A percentile compares a stretch with the other conserved stretches of the same genome.
Conservation (phyloP, 1,284 basidiomycete species). For the Trametes sp. region DNA sequence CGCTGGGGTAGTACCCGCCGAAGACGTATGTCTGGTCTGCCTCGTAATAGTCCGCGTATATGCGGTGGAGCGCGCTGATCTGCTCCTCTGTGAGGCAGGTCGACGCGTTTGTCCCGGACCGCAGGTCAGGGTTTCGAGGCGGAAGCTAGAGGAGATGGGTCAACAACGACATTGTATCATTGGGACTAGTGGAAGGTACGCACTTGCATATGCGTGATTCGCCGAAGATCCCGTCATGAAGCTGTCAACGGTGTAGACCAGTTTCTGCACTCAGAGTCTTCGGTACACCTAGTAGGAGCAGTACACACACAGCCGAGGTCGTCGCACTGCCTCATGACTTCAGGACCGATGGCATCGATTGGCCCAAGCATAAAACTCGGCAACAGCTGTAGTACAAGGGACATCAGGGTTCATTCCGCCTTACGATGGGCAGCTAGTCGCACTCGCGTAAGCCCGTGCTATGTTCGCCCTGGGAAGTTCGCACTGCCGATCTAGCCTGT, state of each 20-base stretch:
- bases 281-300: background rate
- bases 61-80: constrained; percentile 41
- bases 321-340: constrained; percentile 37
- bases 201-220: constrained; percentile 42
- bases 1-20: constrained; percentile 35
- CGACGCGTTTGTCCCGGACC: constrained; percentile 31
- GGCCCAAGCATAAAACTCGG: constrained; percentile 21
- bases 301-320: constrained; percentile 35
- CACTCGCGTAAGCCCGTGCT: too few species aligned
- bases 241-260: background rate
- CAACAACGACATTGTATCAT: too few species aligned
- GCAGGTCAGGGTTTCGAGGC: constrained; percentile 41
- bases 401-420: constrained; percentile 22
- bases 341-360: constrained; percentile 33
- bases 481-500: too few species aligned
- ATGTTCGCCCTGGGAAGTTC: too few species aligned
- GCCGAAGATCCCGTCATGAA: constrained; percentile 42
- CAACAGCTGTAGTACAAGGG: constrained; percentile 18
- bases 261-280: background rate
- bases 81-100: constrained; percentile 43
- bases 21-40: constrained; percentile 36
- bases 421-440: too few species aligned
- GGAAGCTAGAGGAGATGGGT: constrained; percentile 31
- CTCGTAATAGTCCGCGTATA: constrained; percentile 42
- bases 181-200: background rate